A percentile compares a stretch with the other conserved stretches of the same genome.
Conservation (phyloP, 768 basidiomycete genomes). For the Amanita polypyramis region DNA sequence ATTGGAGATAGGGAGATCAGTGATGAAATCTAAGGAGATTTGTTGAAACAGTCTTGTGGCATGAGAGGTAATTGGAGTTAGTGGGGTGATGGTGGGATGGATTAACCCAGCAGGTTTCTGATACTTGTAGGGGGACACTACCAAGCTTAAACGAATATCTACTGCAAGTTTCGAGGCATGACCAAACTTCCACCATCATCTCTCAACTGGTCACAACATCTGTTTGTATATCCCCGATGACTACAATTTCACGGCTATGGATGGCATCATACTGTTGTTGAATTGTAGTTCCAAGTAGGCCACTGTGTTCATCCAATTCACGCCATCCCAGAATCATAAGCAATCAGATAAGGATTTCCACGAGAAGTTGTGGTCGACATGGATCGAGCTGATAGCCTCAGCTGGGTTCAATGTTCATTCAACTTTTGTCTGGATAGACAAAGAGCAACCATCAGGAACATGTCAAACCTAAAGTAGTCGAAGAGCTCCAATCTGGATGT, state of each 20-base stretch:
- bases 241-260: slow-evolving; percentile 12
- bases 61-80: too few species aligned
- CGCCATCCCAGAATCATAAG: slow-evolving; percentile 9
- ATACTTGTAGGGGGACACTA: too few species aligned
- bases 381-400: slow-evolving; percentile 5
- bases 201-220: slow-evolving; percentile 7
- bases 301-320: slow-evolving; percentile 12
- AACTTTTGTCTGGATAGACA: slow-evolving; percentile 12
- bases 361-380: slow-evolving; percentile 8
- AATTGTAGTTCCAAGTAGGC: slow-evolving; percentile 8
- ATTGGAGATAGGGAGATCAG: too few species aligned
- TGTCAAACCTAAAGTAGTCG: slow-evolving; percentile 6
- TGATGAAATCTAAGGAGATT: too few species aligned
- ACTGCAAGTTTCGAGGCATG: slow-evolving; percentile 4
- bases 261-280: slow-evolving; percentile 11
- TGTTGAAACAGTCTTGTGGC: too few species aligned
- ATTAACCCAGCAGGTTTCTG: too few species aligned
- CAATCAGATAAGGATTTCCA: slow-evolving; percentile 11
- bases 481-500: slow-evolving; percentile 7
- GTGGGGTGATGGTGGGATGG: too few species aligned
- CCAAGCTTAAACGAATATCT: slow-evolving; percentile 9
- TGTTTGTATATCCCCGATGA: slow-evolving; percentile 9
- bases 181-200: slow-evolving; percentile 7
- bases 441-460: slow-evolving; percentile 9
- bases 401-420: slow-evolving; percentile 11